phyloP scores from a whole-genome alignment of 331 rosid genomes.

The Saraca asoca region DNA sequence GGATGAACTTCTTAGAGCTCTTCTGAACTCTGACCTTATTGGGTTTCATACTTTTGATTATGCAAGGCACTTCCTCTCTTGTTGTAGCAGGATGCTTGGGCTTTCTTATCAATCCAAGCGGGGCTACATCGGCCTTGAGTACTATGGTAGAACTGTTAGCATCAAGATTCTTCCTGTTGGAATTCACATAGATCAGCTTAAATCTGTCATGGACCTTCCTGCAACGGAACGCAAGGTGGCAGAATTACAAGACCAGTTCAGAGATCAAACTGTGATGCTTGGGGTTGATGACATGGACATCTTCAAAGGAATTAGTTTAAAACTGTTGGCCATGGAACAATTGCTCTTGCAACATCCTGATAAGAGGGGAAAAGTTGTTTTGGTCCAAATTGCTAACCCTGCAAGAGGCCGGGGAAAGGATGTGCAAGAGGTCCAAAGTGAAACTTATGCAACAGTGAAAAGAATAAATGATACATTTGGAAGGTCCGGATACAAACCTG shows the following conservation, averaged over 20 bases:
- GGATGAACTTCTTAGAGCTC: conserved; percentile 95
- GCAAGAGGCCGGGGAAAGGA: conserved; percentile 96
- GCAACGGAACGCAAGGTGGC: conserved; percentile 74
- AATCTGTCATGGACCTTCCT: conserved; percentile 62
- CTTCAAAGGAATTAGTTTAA: conserved; percentile 91
- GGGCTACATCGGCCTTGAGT: conserved; percentile 93
- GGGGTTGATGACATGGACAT: conserved; percentile 99
- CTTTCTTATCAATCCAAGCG: conserved; percentile 87
- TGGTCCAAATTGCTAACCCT: conserved; percentile 91
- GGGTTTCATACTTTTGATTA: conserved; percentile 97
- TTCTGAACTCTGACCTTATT: conserved; percentile 84
- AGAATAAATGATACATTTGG: conserved; percentile 71
- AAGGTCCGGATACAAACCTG: conserved; percentile 82
- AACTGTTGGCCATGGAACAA: conserved; percentile 93
- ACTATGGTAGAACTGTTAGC: conserved; percentile 93
- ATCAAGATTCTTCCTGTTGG: conserved; percentile 98
- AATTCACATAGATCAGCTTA: conserved; percentile 83
- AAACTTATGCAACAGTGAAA: conserved; percentile 67
- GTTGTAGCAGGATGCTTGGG: conserved; percentile 95
- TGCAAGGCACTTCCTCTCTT: conserved; percentile 92
- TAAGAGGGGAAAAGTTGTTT: conserved; percentile 81
- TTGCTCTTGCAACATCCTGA: conserved; percentile 83
- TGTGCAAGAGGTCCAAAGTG: conserved; percentile 79
- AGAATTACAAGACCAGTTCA: conserved; percentile 63
- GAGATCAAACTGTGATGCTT: conserved; percentile 78